Evolutionary conservation across 352 stramenopile species (phyloP).

Genomic region (Phytophthora colocasiae): DNA sequence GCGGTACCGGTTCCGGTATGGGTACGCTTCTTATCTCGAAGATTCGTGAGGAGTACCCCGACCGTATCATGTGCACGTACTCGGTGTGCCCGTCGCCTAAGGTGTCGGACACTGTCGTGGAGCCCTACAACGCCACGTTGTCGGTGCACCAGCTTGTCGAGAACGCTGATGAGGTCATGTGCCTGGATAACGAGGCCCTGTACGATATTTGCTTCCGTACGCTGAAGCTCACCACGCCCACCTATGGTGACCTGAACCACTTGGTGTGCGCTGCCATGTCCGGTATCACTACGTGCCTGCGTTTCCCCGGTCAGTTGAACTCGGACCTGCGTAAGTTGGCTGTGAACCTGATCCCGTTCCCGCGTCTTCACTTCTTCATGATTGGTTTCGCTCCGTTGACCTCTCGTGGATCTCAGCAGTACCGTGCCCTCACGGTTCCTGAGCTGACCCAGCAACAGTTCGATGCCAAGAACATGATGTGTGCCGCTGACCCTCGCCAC

Average conservation of each 20-base stretch:
- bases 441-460: slow-evolving; percentile 99
- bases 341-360: slow-evolving; percentile 99
- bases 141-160: slow-evolving; percentile 99
- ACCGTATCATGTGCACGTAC: slow-evolving; percentile 99
- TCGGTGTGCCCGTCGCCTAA: slow-evolving; percentile 98
- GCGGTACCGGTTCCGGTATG: slow-evolving; percentile 99
- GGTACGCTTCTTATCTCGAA: slow-evolving; percentile 99
- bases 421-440: slow-evolving; percentile 97
- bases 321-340: slow-evolving; percentile 98
- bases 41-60: slow-evolving; percentile 98
- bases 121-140: slow-evolving; percentile 99
- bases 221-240: slow-evolving; percentile 98
- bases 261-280: slow-evolving; percentile 99
- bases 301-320: slow-evolving; percentile 99
- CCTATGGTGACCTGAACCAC: slow-evolving; percentile 99
- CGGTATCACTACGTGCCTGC: slow-evolving; percentile 98
- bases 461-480: slow-evolving; percentile 99
- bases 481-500: slow-evolving; percentile 98
- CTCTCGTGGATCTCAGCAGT: slow-evolving; percentile 96
- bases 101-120: slow-evolving; percentile 99
- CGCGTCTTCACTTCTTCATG: slow-evolving; percentile 99
- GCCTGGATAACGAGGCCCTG: slow-evolving; percentile 99
- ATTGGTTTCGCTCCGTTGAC: slow-evolving; percentile 99
- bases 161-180: slow-evolving; percentile 99
- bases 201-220: slow-evolving; percentile 99